Conservation (phyloP, 305 asterid species). For the Plantago coronopus region DNA sequence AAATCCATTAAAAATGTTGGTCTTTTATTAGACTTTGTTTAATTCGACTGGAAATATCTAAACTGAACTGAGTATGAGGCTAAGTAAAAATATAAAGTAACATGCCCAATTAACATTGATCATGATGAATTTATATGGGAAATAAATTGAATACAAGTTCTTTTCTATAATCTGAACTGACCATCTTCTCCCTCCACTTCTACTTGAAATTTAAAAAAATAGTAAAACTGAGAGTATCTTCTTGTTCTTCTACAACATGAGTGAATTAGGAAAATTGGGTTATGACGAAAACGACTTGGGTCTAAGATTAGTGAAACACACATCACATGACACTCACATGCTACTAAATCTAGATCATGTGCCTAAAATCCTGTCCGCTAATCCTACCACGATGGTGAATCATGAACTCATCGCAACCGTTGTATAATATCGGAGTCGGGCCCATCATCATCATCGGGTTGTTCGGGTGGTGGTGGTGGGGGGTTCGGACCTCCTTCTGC, state of each 20-base stretch:
- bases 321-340: slow-evolving; percentile 4
- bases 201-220: slow-evolving; percentile 9
- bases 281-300: slow-evolving; percentile 23
- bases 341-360: slow-evolving; percentile 46
- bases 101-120: neutral
- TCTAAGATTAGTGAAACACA: slow-evolving; percentile 27
- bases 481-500: slow-evolving; percentile 61
- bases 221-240: slow-evolving; percentile 16
- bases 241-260: slow-evolving; percentile 28
- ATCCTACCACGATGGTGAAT: slow-evolving; percentile 48
- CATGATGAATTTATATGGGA: slow-evolving; percentile 21
- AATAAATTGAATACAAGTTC: slow-evolving; percentile 40
- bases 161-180: slow-evolving; percentile 34
- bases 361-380: slow-evolving; percentile 62
- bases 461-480: slow-evolving; percentile 30
- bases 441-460: slow-evolving; percentile 48
- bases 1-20: neutral
- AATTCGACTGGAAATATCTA: too few relatives aligned
- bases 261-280: slow-evolving; percentile 44
- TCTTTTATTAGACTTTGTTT: too few relatives aligned
- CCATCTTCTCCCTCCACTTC: slow-evolving; percentile 33
- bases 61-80: too few relatives aligned
- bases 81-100: neutral
- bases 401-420: slow-evolving; percentile 80
- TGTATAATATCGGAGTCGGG: slow-evolving; percentile 66